These are phyloP conservation scores for Lepiota subincarnata DNA, from an alignment of 768 basidiomycete genomes.

Conservation along the genomic window DNA sequence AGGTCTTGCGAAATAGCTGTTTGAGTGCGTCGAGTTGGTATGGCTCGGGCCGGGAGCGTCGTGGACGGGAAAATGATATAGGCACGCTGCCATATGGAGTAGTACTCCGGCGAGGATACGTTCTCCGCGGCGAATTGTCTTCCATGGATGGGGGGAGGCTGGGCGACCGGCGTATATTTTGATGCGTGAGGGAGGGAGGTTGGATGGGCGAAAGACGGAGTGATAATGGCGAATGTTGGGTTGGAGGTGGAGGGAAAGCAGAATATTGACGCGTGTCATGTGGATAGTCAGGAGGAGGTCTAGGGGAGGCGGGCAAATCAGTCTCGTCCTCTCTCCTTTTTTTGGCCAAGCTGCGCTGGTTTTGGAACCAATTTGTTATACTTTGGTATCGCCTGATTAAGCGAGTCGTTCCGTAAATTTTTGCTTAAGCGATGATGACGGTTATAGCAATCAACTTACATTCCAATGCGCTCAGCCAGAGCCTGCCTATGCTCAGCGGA, in stretches of 20 bases:
- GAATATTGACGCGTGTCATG: constrained; percentile 36
- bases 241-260: constrained; percentile 42
- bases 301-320: constrained; percentile 26
- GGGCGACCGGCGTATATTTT: constrained; percentile 29
- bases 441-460: constrained; percentile 47
- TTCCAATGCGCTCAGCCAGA: constrained; percentile 66
- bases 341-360: constrained; percentile 75
- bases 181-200: constrained; percentile 24
- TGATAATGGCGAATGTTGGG: constrained; percentile 29
- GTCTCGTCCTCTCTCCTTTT: constrained; percentile 61
- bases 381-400: constrained; percentile 66
- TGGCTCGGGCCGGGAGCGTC: constrained; percentile 76
- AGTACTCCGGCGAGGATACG: constrained; percentile 33
- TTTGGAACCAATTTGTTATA: constrained; percentile 86
- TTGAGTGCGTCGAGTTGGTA: constrained; percentile 75
- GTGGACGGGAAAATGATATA: constrained; percentile 45
- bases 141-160: constrained; percentile 38
- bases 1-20: constrained; percentile 60
- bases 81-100: constrained; percentile 42
- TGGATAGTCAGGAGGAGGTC: constrained; percentile 29
- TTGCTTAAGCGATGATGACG: constrained; percentile 24
- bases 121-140: constrained; percentile 34
- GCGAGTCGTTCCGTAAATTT: constrained; percentile 27
- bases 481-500: constrained; percentile 61
- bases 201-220: constrained; percentile 28